Evolutionary conservation across 148 eudicot genomes (phyloP).

Genomic region (Persicaria tinctoria): DNA sequence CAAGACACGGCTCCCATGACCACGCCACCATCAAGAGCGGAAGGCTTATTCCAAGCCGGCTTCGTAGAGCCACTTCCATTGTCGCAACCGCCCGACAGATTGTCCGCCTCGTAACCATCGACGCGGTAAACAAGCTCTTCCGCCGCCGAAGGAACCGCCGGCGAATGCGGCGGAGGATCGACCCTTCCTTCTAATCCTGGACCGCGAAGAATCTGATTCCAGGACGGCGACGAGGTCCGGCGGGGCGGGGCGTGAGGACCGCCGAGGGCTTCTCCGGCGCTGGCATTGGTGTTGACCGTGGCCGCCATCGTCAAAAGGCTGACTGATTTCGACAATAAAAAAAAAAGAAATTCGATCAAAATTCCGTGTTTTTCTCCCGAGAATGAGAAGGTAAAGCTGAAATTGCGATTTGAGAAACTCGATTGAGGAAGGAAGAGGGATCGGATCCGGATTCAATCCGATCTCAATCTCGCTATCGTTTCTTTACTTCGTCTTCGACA

Average conservation of each 20-base stretch:
- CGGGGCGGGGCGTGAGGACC: background rate
- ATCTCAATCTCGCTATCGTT: background rate
- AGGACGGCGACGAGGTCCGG: background rate
- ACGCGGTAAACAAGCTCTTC: background rate
- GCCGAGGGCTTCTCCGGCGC: background rate
- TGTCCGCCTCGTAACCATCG: conserved; percentile 17
- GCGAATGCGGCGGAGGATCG: background rate
- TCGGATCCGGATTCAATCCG: background rate
- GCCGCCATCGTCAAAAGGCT: conserved; percentile 9
- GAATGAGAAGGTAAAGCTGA: background rate
- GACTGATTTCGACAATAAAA: background rate
- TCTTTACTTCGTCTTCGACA: background rate
- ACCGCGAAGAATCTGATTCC: conserved; percentile 3
- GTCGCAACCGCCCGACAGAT: conserved; percentile 22
- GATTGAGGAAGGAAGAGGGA: background rate
- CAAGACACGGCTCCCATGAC: conserved; percentile 67
- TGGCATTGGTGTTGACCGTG: conserved; percentile 11
- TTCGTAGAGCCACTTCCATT: conserved; percentile 39
- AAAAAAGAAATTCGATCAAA: background rate
- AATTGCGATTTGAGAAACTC: background rate
- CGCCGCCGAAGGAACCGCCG: background rate
- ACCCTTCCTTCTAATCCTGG: background rate
- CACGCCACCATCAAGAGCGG: conserved; percentile 36
- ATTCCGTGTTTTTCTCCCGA: background rate
- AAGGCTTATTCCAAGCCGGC: conserved; percentile 46